phyloP scores from a whole-genome alignment of 148 eudicot species.

The Nyssa sinensis region DNA sequence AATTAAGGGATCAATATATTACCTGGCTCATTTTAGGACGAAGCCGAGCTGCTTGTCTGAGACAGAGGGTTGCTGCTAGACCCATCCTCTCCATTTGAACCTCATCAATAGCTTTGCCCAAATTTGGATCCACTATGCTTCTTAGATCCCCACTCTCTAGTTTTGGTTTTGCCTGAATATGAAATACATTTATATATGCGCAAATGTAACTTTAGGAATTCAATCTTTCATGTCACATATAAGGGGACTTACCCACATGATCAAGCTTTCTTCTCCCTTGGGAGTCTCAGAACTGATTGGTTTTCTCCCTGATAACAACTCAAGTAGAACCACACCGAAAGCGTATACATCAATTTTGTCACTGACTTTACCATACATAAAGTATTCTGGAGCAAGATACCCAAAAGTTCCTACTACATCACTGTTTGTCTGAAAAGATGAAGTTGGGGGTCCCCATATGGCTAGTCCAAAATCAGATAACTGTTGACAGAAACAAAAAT shows the following conservation, averaged over 20 bases:
- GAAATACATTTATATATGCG: neutral
- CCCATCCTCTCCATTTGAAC: conserved; percentile 68
- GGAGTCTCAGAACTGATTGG: conserved; percentile 58
- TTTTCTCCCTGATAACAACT: conserved; percentile 72
- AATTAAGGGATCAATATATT: no score
- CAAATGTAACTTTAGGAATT: neutral
- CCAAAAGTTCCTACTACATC: conserved; percentile 97
- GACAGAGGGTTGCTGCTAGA: conserved; percentile 80
- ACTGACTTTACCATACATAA: conserved; percentile 97
- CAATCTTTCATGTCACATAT: neutral
- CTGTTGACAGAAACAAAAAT: conserved; percentile 28
- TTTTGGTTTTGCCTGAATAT: conserved; percentile 75
- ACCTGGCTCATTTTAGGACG: conserved; percentile 92
- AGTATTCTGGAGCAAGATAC: conserved; percentile 94
- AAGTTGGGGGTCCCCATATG: conserved; percentile 67
- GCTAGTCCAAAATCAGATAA: conserved; percentile 93
- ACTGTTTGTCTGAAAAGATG: conserved; percentile 45
- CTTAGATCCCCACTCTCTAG: conserved; percentile 56
- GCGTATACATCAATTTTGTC: conserved; percentile 90
- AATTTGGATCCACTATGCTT: conserved; percentile 61
- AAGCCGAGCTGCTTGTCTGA: conserved; percentile 72
- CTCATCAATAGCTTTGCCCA: conserved; percentile 45
- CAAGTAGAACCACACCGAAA: conserved; percentile 92
- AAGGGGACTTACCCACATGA: conserved; percentile 82
- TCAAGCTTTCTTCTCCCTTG: conserved; percentile 81